Percentiles rank a stretch among this genome's conserved stretches.
Evolutionary conservation across 2,329 filamentous ascomycete genomes (phyloP).

Genomic region (Aspergillus sp.): DNA sequence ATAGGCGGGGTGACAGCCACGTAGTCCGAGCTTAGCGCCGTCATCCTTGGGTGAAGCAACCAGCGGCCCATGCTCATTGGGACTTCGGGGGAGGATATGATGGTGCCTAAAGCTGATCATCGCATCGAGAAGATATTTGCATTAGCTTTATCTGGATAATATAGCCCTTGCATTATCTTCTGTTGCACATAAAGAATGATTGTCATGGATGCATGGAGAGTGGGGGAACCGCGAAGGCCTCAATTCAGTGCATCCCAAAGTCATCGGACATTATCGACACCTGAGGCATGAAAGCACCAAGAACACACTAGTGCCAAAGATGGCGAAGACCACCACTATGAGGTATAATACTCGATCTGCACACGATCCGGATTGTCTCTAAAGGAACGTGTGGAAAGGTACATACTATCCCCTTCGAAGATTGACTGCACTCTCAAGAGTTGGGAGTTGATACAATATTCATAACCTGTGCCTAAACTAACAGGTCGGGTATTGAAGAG

Average conservation of each 20-base stretch:
- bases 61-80: constrained; percentile 2
- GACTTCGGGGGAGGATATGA: neutral
- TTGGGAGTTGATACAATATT: too few species aligned
- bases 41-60: neutral
- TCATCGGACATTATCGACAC: neutral
- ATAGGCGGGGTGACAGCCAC: constrained; percentile 1
- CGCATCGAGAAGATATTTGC: neutral
- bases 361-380: too few species aligned
- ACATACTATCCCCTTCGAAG: too few species aligned
- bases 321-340: too few species aligned
- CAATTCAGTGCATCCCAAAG: neutral
- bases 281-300: neutral
- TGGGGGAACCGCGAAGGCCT: neutral
- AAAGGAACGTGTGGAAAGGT: too few species aligned
- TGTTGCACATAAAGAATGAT: neutral
- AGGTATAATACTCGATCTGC: too few species aligned
- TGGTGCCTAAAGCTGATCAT: constrained; percentile 1
- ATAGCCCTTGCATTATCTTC: constrained; percentile 2
- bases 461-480: too few species aligned
- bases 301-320: too few species aligned
- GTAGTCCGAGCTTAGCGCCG: constrained; percentile 1
- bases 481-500: too few species aligned
- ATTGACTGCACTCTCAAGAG: too few species aligned
- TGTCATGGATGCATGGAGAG: neutral
- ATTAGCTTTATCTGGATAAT: neutral